These are phyloP conservation scores for Boletus barrowsii DNA, from an alignment of 768 basidiomycete species.

Conservation along the genomic window DNA sequence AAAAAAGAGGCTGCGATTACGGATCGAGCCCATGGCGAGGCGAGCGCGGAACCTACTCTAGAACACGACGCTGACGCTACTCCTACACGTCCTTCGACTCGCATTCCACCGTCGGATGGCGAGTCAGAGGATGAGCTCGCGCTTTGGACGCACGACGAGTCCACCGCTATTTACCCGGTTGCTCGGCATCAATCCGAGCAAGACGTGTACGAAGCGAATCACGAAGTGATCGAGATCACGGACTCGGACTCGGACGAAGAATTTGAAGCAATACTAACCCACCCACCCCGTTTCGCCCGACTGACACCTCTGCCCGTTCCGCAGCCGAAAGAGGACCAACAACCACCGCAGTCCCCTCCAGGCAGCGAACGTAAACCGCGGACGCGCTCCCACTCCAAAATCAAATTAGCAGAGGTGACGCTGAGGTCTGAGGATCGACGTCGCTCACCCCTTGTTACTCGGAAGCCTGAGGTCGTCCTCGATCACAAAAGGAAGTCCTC, in stretches of 20 bases:
- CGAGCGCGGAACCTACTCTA: background rate
- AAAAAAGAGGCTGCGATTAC: slow-evolving; percentile 7
- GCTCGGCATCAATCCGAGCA: slow-evolving; percentile 16
- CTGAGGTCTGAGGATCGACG: slow-evolving; percentile 3
- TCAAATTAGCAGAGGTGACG: background rate
- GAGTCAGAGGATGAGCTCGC: slow-evolving; percentile 51
- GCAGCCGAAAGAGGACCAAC: background rate
- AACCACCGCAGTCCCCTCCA: slow-evolving; percentile 13
- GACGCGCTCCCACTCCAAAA: slow-evolving; percentile 1
- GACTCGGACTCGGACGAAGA: slow-evolving; percentile 31
- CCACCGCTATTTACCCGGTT: slow-evolving; percentile 36
- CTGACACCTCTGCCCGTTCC: slow-evolving; percentile 6
- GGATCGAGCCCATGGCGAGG: slow-evolving; percentile 5
- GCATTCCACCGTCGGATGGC: slow-evolving; percentile 16
- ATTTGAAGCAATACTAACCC: slow-evolving; percentile 26
- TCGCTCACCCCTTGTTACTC: background rate
- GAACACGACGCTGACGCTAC: slow-evolving; percentile 14
- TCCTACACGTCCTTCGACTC: slow-evolving; percentile 13
- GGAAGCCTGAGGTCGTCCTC: slow-evolving; percentile 12
- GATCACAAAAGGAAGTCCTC: slow-evolving; percentile 4
- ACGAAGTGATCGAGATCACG: slow-evolving; percentile 22
- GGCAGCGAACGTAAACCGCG: slow-evolving; percentile 14
- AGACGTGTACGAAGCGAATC: slow-evolving; percentile 14
- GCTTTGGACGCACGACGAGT: slow-evolving; percentile 41
- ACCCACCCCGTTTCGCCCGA: slow-evolving; percentile 16